Conservation (phyloP, 192 early-diverging fungal species). For the Backusella parvicylindrica region DNA sequence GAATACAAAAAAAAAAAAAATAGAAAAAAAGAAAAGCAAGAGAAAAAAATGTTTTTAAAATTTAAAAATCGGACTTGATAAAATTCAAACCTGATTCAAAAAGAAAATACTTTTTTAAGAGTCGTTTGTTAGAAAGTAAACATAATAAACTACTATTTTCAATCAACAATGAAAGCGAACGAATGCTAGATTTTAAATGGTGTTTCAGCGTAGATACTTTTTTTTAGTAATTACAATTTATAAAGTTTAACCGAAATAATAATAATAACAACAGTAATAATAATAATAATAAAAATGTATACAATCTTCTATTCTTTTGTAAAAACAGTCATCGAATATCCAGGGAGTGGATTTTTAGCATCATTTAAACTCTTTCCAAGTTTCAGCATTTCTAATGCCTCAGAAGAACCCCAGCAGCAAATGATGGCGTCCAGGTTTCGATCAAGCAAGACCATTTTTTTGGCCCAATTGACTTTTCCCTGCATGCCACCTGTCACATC, state of each 20-base stretch:
- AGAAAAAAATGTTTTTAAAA: not conserved
- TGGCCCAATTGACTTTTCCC: slow-evolving; percentile 32
- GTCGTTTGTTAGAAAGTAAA: too few relatives aligned
- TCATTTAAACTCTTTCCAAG: not conserved
- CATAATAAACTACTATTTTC: too few relatives aligned
- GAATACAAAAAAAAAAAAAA: not conserved
- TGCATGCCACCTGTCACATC: slow-evolving; percentile 38
- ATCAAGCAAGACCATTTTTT: slow-evolving; percentile 7
- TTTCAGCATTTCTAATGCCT: slow-evolving; percentile 5
- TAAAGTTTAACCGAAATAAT: too few relatives aligned
- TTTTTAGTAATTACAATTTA: too few relatives aligned
- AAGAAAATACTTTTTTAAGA: not conserved
- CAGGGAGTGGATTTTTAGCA: not conserved
- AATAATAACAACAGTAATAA: too few relatives aligned
- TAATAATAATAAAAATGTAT: too few relatives aligned
- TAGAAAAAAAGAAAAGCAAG: not conserved
- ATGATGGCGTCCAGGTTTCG: slow-evolving; percentile 6
- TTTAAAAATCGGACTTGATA: not conserved
- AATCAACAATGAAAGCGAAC: not conserved
- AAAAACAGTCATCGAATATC: slow-evolving; percentile 9
- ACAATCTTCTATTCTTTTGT: not conserved
- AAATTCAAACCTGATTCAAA: not conserved
- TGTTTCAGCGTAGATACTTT: not conserved
- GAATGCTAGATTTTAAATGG: not conserved
- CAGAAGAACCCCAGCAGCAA: slow-evolving; percentile 16